Base-by-base conservation (phyloP, 352 stramenopile genomes). In the Phytophthora idaei region DNA sequence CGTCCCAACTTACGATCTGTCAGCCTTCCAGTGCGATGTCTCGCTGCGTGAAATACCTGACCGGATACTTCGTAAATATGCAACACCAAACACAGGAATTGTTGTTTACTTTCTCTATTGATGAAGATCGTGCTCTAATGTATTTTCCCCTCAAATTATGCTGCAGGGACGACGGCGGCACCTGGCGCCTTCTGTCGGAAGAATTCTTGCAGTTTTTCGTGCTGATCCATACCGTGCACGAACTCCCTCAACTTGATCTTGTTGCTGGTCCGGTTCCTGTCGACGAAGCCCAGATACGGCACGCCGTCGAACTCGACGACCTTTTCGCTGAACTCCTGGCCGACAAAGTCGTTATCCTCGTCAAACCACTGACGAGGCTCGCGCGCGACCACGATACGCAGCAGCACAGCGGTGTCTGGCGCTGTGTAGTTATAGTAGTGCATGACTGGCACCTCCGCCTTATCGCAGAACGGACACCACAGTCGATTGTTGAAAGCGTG, bases 381-480 rank as follows among this genome's bases (percentile, higher is more conserved):
- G 53, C 81, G 78, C 48, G 86, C 80, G 25, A 92, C 84, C 21
- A 90, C 63, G 14, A 77, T 78, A 9, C 74, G 77, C 47, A 94
- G 36, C 50, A 94, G 17, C 45, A 91, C 74, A 6, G 86, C 82
- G 27, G 67, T 59, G 8, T 76, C 73, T 0, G 84, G 79, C 9
- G 86, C 86, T 21, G 83, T 80, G 61, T 87, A 80, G 61, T 93
- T 91, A 69, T 83, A 94, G 56, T 90, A 93, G 69, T 93, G 81
- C 61, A 86, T 85, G 44, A 87, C 73, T 4, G 82, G 75, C n/a
- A 94, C 55, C 45, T 93, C 78, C 2, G 82, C 79, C 37, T 82
- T 83, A 61, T 94, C 86, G 62, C 86, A 94, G 61, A 89, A 93
- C 55, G 78, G 84, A 55, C 86, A 94, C 86, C 86, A 94, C n/a